Evolutionary conservation across 2,329 filamentous ascomycete genomes (phyloP), one percentile per base, ranked within the genome.

Genomic region (Venturia oleaginea): DNA sequence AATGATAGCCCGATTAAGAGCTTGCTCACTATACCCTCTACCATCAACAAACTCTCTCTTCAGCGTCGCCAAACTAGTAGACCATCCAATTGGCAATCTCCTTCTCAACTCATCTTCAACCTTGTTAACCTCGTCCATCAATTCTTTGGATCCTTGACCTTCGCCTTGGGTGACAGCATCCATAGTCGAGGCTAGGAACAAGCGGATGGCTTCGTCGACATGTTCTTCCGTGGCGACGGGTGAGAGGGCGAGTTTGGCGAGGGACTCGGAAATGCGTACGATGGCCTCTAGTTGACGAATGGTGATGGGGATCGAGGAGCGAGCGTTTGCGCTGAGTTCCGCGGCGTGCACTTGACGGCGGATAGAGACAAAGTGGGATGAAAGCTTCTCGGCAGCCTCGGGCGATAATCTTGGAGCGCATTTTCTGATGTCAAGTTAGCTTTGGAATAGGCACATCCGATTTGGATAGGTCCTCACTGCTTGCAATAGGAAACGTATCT

Each of bases 141-240:
- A 80, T 76, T 97, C 93, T 67, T 91, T 88, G 72, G 87, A 92
- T 43, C 90, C 91, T 40, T 76, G 75, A 68, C 88, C 90, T 69
- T 89, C 88, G 66, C 92, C 93, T 71, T 96, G 91, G 66, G 91
- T 93, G 65, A 97, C 92, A 8, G 94, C 94, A 72, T 99, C 93
- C 94, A 99, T 97, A 65, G 94, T 99, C 3, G 88, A 92, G 68
- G 92, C 94, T 37, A 99, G 80, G 86, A 99, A 99, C 19, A 99
- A 84, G 0, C 94, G 88, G 71, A 99, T 99, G 2, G 94, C 94
- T 78, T 99, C 94, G 72, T 99, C 93, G 62, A 99, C 94, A 72
- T 99, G 94, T 59, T 86, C 82, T 75, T 97, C 93, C 0, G 89
- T 92, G 2, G 93, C 94, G 51, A 97, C 83, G 3, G 92, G 88